phyloP scores from a whole-genome alignment of 139 green algal genomes.

The Chlamydomonas urium region DNA sequence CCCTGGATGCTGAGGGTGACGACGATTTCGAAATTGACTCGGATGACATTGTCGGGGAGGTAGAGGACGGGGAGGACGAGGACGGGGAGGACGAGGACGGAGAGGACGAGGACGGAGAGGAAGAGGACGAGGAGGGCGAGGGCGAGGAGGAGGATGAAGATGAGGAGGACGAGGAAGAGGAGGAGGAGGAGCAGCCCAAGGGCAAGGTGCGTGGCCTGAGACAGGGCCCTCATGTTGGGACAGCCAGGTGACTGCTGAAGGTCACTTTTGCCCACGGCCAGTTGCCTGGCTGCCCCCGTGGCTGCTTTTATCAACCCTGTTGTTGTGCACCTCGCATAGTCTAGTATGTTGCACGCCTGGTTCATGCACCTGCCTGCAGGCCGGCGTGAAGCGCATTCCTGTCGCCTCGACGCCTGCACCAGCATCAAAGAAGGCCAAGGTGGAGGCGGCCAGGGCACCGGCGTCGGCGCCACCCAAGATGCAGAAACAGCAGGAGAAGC shows the following conservation, averaged over 20 bases:
- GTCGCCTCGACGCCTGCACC: too few species aligned
- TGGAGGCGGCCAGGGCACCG: background rate
- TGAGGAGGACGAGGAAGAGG: slow-evolving; percentile 9
- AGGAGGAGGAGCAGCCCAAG: background rate
- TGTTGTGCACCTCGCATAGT: background rate
- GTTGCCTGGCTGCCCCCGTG: too few species aligned
- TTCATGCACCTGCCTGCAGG: background rate
- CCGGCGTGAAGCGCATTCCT: background rate
- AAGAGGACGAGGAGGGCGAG: background rate
- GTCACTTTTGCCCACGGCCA: too few species aligned
- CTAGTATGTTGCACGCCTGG: background rate
- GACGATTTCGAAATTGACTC: background rate
- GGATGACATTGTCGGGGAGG: background rate
- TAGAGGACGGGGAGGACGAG: background rate
- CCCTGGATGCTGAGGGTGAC: background rate
- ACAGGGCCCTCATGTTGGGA: too few species aligned
- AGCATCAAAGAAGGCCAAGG: background rate
- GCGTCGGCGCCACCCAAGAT: background rate
- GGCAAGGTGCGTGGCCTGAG: background rate
- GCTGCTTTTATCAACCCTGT: too few species aligned
- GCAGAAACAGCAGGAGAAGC: background rate
- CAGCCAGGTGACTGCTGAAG: too few species aligned
- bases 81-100: background rate
- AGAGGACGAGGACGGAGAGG: background rate
- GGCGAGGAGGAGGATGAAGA: background rate